Evolutionary conservation across 108 stramenopile genomes (phyloP).

Genomic region (Cylindrotheca closterium): DNA sequence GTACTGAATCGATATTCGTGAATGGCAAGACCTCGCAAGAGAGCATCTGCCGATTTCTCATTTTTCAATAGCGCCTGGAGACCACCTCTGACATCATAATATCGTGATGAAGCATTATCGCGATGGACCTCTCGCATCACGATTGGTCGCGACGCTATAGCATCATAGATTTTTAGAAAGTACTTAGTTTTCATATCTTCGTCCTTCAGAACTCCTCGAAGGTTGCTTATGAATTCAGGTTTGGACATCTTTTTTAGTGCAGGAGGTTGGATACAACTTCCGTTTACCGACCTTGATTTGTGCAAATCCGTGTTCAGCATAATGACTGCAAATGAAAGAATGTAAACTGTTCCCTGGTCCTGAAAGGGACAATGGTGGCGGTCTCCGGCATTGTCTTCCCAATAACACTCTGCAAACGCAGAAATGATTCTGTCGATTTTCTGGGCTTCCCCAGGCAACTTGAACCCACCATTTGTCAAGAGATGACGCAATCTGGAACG

Average conservation of each 20-base stretch:
- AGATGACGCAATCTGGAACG: slow-evolving; percentile 74
- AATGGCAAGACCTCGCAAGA: slow-evolving; percentile 68
- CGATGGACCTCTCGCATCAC: slow-evolving; percentile 21
- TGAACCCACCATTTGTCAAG: slow-evolving; percentile 90
- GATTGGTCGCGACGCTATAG: slow-evolving; percentile 73
- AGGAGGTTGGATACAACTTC: slow-evolving; percentile 15
- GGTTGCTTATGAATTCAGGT: slow-evolving; percentile 85
- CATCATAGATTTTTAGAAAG: slow-evolving; percentile 73
- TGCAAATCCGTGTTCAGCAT: slow-evolving; percentile 98
- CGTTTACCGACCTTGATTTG: slow-evolving; percentile 39
- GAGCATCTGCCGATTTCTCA: slow-evolving; percentile 68
- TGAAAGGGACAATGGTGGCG: slow-evolving; percentile 71
- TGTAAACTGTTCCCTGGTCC: slow-evolving; percentile 89
- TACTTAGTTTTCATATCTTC: slow-evolving; percentile 66
- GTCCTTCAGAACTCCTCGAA: slow-evolving; percentile 67
- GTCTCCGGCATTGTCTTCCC: slow-evolving; percentile 94
- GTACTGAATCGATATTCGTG: slow-evolving; percentile 51
- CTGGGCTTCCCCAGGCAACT: slow-evolving; percentile 97
- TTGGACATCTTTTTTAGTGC: slow-evolving; percentile 76
- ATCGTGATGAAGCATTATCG: slow-evolving; percentile 22
- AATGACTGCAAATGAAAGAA: slow-evolving; percentile 94
- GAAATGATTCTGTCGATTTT: slow-evolving; percentile 89
- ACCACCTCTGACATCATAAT: not conserved
- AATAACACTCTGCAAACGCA: slow-evolving; percentile 93
- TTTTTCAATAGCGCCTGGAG: slow-evolving; percentile 29